A percentile compares a stretch with the other conserved stretches of the same genome.
Evolutionary conservation across 257 asterid species (phyloP).

Genomic region (Jasminum sambac): DNA sequence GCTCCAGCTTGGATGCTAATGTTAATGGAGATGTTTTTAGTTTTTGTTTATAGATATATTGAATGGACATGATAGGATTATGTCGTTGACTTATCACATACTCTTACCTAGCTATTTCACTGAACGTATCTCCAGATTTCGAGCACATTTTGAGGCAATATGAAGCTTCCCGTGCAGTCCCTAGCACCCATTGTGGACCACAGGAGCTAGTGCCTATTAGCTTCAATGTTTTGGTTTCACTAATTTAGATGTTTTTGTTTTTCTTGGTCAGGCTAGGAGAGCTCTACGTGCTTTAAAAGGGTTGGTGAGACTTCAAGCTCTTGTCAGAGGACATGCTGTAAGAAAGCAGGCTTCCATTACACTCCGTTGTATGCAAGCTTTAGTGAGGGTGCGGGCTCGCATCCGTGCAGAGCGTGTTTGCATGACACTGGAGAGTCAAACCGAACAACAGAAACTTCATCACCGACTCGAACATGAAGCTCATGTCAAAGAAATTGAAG

Average conservation of each 20-base stretch:
- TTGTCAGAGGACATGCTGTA: conserved; percentile 98
- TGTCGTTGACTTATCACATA: background rate
- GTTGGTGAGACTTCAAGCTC: conserved; percentile 98
- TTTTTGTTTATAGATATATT: background rate
- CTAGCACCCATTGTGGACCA: background rate
- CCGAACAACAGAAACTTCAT: conserved; percentile 67
- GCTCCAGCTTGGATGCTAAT: background rate
- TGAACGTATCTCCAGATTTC: background rate
- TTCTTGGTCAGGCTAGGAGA: conserved; percentile 76
- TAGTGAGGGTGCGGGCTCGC: conserved; percentile 98
- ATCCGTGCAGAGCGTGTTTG: conserved; percentile 98
- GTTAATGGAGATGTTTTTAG: background rate
- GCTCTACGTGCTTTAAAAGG: conserved; percentile 97
- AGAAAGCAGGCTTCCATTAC: conserved; percentile 96
- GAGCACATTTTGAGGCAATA: background rate
- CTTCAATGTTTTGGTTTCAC: background rate
- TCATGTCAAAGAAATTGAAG: conserved; percentile 88
- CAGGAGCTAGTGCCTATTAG: background rate
- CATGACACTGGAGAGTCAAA: conserved; percentile 80
- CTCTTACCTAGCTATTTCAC: background rate
- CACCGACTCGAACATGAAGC: conserved; percentile 76
- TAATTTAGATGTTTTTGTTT: background rate
- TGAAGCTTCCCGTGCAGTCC: background rate
- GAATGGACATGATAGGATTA: background rate
- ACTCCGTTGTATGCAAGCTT: conserved; percentile 98